Evolutionary conservation across 495 filamentous ascomycete species (phyloP).

Genomic region (Trichoderma parareesei): DNA sequence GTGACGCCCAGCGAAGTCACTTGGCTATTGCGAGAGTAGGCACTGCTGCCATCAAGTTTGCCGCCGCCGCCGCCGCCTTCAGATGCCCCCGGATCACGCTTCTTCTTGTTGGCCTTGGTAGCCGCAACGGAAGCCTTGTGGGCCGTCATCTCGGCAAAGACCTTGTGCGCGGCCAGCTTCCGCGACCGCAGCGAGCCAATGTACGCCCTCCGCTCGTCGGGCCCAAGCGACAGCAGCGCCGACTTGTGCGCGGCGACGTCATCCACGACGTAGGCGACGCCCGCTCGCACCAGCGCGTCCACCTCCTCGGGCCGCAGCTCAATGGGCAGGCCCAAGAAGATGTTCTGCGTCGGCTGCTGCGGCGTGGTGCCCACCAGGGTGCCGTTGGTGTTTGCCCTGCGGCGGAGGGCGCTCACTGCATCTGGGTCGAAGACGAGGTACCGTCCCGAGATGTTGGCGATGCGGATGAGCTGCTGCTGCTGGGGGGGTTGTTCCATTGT

Average conservation of each 20-base stretch:
- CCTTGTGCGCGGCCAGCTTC: conserved; percentile 32
- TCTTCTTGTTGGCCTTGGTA: background rate
- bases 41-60: background rate
- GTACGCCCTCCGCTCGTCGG: conserved; percentile 43
- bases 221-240: conserved; percentile 49
- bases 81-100: background rate
- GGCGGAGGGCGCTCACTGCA: conserved; percentile 70
- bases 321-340: conserved; percentile 82
- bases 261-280: conserved; percentile 70
- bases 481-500: conserved; percentile 15
- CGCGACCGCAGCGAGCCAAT: conserved; percentile 32
- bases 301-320: conserved; percentile 90
- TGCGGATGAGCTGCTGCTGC: conserved; percentile 45
- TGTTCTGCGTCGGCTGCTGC: conserved; percentile 87
- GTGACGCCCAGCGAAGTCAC: conserved; percentile 19
- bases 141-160: conserved; percentile 20
- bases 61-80: background rate
- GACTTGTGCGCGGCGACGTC: conserved; percentile 58
- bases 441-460: conserved; percentile 70
- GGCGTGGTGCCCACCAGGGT: conserved; percentile 82
- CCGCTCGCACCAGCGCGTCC: conserved; percentile 70
- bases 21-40: conserved; percentile 2
- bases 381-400: conserved; percentile 76
- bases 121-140: background rate
- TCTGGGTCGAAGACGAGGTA: conserved; percentile 87